Base-by-base conservation (phyloP, 164 flowering plant species). In the Saururus chinensis region DNA sequence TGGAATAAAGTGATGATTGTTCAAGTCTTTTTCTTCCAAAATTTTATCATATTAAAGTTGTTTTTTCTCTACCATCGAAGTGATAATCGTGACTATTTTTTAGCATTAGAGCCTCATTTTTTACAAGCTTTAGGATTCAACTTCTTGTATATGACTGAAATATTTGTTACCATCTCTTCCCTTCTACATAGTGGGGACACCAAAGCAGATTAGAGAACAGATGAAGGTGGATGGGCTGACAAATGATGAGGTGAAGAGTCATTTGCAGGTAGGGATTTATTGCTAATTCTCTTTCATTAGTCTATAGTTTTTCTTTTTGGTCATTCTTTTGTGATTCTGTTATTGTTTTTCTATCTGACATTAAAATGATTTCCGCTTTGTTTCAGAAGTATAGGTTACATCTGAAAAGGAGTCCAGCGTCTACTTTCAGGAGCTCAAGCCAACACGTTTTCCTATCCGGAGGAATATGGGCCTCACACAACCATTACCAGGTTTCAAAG, bases 181-280 rank as follows among this genome's bases (percentile, higher is more conserved):
- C 21, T 37, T 25, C 60, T 61, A 9, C 61, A 70, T 83, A 91
- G 98, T 63, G 60, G 98, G 96, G 20, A 92, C 98, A 16, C 98
- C 98, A 4, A 92, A 89, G 79, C 98, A 92, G 68, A 92, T 92
- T 55, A 75, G 96, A 65, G 98, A 92, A 37, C 80, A 82, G 22
- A 92, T 92, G 96, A 82, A 81, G 71, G 96, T 92, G 1, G 95
- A 92, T 64, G 95, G 96, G 41, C 81, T 92, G 61, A 92, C 98
- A 0, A 92, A 85, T 55, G 98, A 92, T 66, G 98, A 92, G 81
- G 98, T 92, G 53, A 92, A 92, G 78, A 89, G 96, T 62, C 98
- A 92, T 83, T 77, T 92, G 68, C 98, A 92, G 63, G 98, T 87
- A 59, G n/a, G 80, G 0, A 9, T 41, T 41, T 41, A 41, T 13